Evolutionary conservation across 1,284 basidiomycete genomes (phyloP), one percentile per base, ranked within the genome.

Genomic region (Heterobasidion parviporum): DNA sequence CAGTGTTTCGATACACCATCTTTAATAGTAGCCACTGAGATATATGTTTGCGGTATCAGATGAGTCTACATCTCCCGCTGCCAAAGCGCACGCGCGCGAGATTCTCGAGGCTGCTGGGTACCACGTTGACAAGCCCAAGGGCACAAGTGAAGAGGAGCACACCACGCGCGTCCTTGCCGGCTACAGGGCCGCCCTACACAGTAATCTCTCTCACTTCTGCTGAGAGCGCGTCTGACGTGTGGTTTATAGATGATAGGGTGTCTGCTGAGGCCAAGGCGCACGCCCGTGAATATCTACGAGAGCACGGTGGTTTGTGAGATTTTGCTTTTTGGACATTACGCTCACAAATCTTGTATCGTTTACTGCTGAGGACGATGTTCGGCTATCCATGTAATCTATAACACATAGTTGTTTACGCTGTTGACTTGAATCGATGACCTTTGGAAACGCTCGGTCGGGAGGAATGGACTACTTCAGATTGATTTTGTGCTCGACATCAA

Each of bases 111-210:
- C 67, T 10, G 62, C 65, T 32, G 68, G 69, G 4, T 67, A 66
- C 57, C 60, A 60, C 8, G 46, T 63, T 53, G 66, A 70, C 50
- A 63, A 63, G 32, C 61, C 67, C 0, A 64, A 64, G 2, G 65
- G 60, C 4, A 63, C 70, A 18, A 63, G 58, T 3, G 69, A 74
- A 35, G 70, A 72, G 36, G 69, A 77, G 59, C 77, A 78, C 52
- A 54, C 66, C 56, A 70, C 58, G 2, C 69, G 70, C 51, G 72
- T 79, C 35, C 59, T 76, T 16, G 76, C 68, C 9, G 77, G 78
- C 7, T 79, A 79, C 64, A 80, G 79, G 57, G 75, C 77, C 43
- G 72, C 78, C 5, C 61, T 80, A 8, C 67, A 67, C 51, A 80
- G 77, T 77, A 57, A 53, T 74, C 69, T 2, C 16, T 50, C 12